phyloP scores from a whole-genome alignment of 768 basidiomycete genomes.

The Russula sp. region DNA sequence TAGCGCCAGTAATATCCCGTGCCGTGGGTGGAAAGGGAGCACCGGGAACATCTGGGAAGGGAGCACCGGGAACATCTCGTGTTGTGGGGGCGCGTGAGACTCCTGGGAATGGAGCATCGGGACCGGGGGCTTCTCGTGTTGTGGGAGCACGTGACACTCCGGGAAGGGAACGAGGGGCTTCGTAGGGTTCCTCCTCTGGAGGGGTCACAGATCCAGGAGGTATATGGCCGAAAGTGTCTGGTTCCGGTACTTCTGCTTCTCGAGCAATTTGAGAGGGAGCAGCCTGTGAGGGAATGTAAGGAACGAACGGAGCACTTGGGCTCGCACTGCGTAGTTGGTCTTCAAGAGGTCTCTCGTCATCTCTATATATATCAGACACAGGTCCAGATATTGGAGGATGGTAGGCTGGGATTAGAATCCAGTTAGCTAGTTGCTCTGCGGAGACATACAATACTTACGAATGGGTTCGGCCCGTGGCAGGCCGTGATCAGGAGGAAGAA shows the following conservation, averaged over 20 bases:
- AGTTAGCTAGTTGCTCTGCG: background rate
- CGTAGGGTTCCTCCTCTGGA: background rate
- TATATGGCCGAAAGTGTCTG: conserved; percentile 5
- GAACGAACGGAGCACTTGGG: conserved; percentile 10
- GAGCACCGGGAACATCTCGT: background rate
- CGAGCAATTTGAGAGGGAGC: background rate
- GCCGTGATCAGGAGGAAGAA: conserved; percentile 1
- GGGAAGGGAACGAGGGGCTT: background rate
- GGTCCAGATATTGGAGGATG: conserved; percentile 15
- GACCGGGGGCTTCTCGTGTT: background rate
- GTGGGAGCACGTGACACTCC: background rate
- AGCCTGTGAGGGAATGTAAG: background rate
- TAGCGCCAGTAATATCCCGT: background rate
- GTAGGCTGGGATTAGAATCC: background rate
- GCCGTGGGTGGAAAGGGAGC: conserved; percentile 2
- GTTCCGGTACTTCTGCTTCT: conserved; percentile 11
- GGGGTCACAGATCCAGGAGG: conserved; percentile 2
- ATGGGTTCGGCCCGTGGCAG: background rate
- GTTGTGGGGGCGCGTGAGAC: background rate
- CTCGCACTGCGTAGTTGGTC: background rate
- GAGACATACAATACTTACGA: conserved; percentile 7
- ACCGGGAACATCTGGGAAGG: background rate
- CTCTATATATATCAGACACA: background rate
- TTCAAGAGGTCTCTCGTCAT: conserved; percentile 2
- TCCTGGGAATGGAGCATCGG: background rate